These are phyloP conservation scores for Periconia digitata DNA, from an alignment of 2,329 filamentous ascomycete species.

Conservation along the genomic window DNA sequence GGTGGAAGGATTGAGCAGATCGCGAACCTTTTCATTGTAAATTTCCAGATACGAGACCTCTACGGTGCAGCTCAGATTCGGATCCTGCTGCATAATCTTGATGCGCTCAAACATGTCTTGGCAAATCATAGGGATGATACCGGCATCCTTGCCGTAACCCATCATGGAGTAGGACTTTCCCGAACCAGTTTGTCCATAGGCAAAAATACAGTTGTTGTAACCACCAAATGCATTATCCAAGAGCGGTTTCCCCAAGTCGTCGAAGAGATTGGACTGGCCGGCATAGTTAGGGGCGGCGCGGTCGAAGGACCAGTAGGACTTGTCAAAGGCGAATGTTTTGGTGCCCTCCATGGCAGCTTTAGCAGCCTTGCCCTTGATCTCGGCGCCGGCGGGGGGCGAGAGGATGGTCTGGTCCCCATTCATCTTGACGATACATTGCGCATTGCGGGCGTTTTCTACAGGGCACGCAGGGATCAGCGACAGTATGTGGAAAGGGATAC, in stretches of 20 bases:
- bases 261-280: conserved; percentile 84
- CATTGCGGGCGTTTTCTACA: conserved; percentile 81
- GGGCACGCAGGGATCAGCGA: neutral
- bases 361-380: conserved; percentile 62
- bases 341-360: conserved; percentile 66
- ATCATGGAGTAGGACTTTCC: conserved; percentile 99
- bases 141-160: conserved; percentile 94
- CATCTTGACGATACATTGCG: conserved; percentile 98
- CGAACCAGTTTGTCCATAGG: conserved; percentile 96
- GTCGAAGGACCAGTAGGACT: conserved; percentile 97
- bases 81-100: conserved; percentile 68
- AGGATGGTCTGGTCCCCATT: conserved; percentile 89
- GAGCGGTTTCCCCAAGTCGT: conserved; percentile 83
- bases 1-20: conserved; percentile 90
- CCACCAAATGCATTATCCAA: conserved; percentile 97
- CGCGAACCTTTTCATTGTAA: conserved; percentile 96
- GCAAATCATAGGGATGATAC: conserved; percentile 96
- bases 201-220: conserved; percentile 99
- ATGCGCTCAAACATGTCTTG: conserved; percentile 97
- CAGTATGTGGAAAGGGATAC: neutral
- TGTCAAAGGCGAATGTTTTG: conserved; percentile 94
- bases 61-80: conserved; percentile 82
- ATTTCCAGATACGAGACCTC: conserved; percentile 99
- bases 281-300: conserved; percentile 80
- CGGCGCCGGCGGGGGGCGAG: conserved; percentile 65